Evolutionary conservation across 2,329 filamentous ascomycete genomes (phyloP), one percentile per base, ranked within the genome.

Genomic region (Teratosphaeria zuluensis): DNA sequence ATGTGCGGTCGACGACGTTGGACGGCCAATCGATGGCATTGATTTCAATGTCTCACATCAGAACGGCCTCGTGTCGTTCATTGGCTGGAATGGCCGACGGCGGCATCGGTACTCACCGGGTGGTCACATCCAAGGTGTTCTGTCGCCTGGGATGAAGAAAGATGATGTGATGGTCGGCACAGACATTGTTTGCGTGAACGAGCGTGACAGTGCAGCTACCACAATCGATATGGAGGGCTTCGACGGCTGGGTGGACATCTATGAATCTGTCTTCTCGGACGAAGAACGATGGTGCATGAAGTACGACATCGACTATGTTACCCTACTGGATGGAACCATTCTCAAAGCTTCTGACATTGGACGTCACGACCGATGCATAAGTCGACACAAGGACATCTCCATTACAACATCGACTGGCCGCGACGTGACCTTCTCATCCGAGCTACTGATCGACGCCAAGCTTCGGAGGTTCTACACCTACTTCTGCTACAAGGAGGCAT

Each of bases 11-110:
- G 63, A 74, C 59, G 58, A 74, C 73, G 78, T 68, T 30, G 70
- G 70, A 7, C 66, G 65, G 12, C 69, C 57, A 53, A 75, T 63
- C 65, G 74, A 60, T 12, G 66, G 67, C 31, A 72, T 85, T 42
- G 83, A 86, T 62, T 92, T 92, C 78, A 92, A 92, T 73, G 81
- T 92, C 58, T 86, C 83, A 53, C 89, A 92, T 72, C 89, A 92
- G 76, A 86, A 85, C 8, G 88, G 89, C 1, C 75, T 92, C 16
- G 88, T 91, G 0, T 82, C 82, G 1, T 76, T 92, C 32, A 79
- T 87, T 12, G 86, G 85, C 64, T 66, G 73, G 71, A 65, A 74
- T 61, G 70, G 68, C 21, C 64, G 65, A 35, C 59, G 59, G 55
- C 53, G 62, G 21, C 66, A 68, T 42, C 58, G 58, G 19, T 70